Conservation (phyloP, 331 rosid species). For the Phaseolus coccineus region DNA sequence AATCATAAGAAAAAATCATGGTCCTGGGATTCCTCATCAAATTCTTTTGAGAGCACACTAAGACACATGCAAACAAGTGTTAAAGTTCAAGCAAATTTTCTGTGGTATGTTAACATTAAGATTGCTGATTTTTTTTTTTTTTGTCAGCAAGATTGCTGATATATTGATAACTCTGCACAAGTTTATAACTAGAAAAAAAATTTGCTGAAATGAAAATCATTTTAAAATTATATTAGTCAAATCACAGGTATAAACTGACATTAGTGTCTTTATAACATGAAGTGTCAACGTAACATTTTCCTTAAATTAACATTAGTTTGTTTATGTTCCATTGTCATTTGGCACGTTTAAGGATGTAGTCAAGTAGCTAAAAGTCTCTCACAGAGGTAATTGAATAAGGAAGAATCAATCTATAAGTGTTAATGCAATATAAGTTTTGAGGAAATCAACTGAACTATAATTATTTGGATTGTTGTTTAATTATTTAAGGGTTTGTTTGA, state of each 20-base stretch:
- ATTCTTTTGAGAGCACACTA: not conserved
- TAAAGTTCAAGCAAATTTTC: not conserved
- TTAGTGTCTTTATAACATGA: too few relatives aligned
- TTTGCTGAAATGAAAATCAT: too few relatives aligned
- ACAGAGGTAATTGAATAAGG: not conserved
- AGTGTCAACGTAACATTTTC: too few relatives aligned
- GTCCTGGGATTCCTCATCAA: not conserved
- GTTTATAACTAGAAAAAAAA: too few relatives aligned
- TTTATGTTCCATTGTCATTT: not conserved
- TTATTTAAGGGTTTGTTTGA: not conserved
- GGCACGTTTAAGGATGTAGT: not conserved
- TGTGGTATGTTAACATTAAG: not conserved
- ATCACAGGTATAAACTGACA: too few relatives aligned
- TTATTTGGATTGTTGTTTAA: not conserved
- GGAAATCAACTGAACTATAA: not conserved
- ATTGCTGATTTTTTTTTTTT: too few relatives aligned
- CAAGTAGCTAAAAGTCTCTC: conserved; percentile 1
- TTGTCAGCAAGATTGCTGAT: too few relatives aligned
- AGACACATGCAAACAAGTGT: not conserved
- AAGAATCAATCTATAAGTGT: not conserved
- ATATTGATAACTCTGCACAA: too few relatives aligned
- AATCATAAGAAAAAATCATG: not conserved
- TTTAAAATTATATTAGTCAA: too few relatives aligned
- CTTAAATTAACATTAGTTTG: not conserved
- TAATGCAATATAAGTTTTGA: not conserved